A percentile compares a stretch with the other conserved stretches of the same genome.
Evolutionary conservation across 2,329 filamentous ascomycete species (phyloP).

Genomic region (Aspergillus melleus): DNA sequence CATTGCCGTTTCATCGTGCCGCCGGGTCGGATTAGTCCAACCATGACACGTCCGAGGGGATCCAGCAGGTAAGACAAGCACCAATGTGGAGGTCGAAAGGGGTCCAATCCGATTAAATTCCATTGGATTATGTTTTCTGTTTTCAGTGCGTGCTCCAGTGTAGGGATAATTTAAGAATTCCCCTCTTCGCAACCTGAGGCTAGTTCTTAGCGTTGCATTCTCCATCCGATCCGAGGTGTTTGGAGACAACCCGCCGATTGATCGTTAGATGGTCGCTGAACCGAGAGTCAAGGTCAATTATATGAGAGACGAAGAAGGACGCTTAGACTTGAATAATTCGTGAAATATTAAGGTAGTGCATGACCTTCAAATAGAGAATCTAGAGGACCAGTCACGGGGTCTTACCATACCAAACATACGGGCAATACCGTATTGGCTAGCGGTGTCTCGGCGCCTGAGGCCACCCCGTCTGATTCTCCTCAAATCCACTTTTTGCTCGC

Average conservation of each 20-base stretch:
- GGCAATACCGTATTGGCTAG: background rate
- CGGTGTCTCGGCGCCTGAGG: background rate
- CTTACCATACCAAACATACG: background rate
- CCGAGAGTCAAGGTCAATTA: too few species aligned
- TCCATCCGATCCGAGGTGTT: too few species aligned
- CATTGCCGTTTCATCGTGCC: background rate
- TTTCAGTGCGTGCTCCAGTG: background rate
- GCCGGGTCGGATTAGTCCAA: background rate
- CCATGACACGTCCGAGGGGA: background rate
- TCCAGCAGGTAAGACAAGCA: background rate
- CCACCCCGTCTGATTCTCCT: background rate
- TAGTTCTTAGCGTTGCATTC: too few species aligned
- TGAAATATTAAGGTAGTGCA: too few species aligned
- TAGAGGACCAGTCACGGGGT: too few species aligned
- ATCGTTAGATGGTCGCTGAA: too few species aligned
- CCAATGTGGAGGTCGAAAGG: background rate
- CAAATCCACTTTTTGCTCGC: background rate
- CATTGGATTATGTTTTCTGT: background rate
- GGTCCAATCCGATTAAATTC: background rate
- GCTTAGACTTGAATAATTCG: too few species aligned
- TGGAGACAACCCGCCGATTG: too few species aligned
- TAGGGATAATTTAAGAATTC: background rate
- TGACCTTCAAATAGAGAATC: too few species aligned
- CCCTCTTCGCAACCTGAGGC: too few species aligned
- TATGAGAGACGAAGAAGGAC: too few species aligned